A percentile compares a stretch with the other conserved stretches of the same genome.
phyloP scores from a whole-genome alignment of 805 yeast genomes.

The Starmerella asiatica region DNA sequence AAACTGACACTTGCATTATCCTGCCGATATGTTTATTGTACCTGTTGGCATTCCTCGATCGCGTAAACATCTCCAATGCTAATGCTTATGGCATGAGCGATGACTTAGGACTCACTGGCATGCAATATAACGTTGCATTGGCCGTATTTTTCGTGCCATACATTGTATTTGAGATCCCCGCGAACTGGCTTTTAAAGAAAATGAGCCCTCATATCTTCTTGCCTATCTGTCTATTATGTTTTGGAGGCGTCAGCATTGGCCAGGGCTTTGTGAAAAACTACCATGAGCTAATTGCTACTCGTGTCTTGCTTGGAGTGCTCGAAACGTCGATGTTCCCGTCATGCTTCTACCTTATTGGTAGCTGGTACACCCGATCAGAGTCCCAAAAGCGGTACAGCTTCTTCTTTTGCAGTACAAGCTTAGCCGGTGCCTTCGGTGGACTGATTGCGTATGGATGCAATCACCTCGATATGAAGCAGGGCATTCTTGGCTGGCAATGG shows the following conservation, averaged over 20 bases:
- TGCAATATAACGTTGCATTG: slow-evolving; percentile 50
- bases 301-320: slow-evolving; percentile 52
- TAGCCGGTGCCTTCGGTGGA: slow-evolving; percentile 72
- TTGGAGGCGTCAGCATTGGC: slow-evolving; percentile 51
- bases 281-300: slow-evolving; percentile 46
- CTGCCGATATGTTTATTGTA: slow-evolving; percentile 67
- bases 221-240: slow-evolving; percentile 42
- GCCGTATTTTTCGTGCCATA: slow-evolving; percentile 65
- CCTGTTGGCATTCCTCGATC: slow-evolving; percentile 62
- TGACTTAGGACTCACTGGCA: slow-evolving; percentile 42
- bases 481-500: slow-evolving; percentile 41
- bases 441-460: slow-evolving; percentile 54
- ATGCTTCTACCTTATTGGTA: slow-evolving; percentile 53
- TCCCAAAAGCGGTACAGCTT: slow-evolving; percentile 56
- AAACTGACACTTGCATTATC: slow-evolving; percentile 53
- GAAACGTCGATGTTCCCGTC: slow-evolving; percentile 69
- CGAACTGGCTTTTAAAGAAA: slow-evolving; percentile 47
- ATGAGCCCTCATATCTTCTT: slow-evolving; percentile 56
- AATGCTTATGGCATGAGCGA: slow-evolving; percentile 52
- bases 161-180: slow-evolving; percentile 46
- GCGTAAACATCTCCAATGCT: slow-evolving; percentile 76
- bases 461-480: slow-evolving; percentile 35
- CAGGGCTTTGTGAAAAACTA: slow-evolving; percentile 51
- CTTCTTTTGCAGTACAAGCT: slow-evolving; percentile 56
- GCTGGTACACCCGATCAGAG: slow-evolving; percentile 51